Evolutionary conservation across 805 yeast genomes (phyloP).

Genomic region (Saturnispora silvae): DNA sequence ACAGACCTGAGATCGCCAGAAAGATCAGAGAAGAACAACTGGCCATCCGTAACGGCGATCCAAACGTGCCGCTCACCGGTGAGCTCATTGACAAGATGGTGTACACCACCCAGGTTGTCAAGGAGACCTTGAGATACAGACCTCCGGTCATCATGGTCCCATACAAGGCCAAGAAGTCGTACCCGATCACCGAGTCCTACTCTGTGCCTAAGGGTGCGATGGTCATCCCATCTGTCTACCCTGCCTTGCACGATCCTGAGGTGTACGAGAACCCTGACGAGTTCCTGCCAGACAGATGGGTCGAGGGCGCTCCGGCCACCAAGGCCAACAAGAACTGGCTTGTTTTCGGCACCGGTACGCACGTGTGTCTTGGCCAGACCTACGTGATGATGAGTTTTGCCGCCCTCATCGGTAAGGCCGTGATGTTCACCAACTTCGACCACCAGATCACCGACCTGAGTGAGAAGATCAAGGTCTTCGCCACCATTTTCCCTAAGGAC

Average conservation of each 20-base stretch:
- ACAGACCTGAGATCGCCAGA: conserved; percentile 80
- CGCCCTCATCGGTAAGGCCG: conserved; percentile 84
- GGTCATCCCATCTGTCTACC: conserved; percentile 93
- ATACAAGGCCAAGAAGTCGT: conserved; percentile 77
- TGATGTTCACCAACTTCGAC: conserved; percentile 66
- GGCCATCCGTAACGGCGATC: conserved; percentile 69
- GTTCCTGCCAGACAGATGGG: conserved; percentile 95
- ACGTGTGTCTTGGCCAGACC: conserved; percentile 89
- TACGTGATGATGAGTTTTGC: conserved; percentile 88
- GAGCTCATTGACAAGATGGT: conserved; percentile 78
- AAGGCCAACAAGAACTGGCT: conserved; percentile 85
- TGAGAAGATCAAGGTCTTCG: conserved; percentile 92
- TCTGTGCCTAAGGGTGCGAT: conserved; percentile 95
- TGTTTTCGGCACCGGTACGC: conserved; percentile 96
- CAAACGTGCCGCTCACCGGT: conserved; percentile 46
- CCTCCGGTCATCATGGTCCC: conserved; percentile 99
- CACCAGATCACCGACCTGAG: conserved; percentile 77
- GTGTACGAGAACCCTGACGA: conserved; percentile 91
- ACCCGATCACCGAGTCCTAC: conserved; percentile 74
- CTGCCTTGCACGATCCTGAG: conserved; percentile 95
- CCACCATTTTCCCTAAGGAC: conserved; percentile 96
- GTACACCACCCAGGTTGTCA: conserved; percentile 84
- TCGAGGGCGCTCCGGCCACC: conserved; percentile 61
- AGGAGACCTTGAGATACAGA: conserved; percentile 85
- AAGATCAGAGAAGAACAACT: conserved; percentile 92